Percentiles rank a stretch among this genome's conserved stretches.
These are phyloP conservation scores for Amborella trichopoda DNA, from an alignment of 164 flowering plant species.

Conservation along the genomic window DNA sequence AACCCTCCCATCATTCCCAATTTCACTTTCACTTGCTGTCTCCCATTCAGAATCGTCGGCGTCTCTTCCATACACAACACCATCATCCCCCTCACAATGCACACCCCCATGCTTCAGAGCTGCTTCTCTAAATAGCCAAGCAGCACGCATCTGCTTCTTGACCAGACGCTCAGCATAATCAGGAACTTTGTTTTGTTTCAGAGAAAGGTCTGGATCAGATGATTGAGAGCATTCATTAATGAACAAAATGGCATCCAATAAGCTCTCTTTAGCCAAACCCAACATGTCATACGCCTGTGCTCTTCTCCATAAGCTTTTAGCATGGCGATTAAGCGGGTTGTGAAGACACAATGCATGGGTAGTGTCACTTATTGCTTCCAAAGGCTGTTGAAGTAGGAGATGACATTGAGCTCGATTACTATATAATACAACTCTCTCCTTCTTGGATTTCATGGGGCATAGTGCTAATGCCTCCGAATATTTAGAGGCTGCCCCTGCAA, in stretches of 20 bases:
- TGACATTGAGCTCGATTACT: constrained; percentile 97
- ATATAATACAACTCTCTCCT: constrained; percentile 83
- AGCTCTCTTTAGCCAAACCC: constrained; percentile 91
- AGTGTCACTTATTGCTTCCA: constrained; percentile 92
- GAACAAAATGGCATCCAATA: constrained; percentile 89
- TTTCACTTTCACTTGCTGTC: constrained; percentile 96
- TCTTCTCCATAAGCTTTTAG: constrained; percentile 95
- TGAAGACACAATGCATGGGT: constrained; percentile 91
- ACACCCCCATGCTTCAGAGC: constrained; percentile 82
- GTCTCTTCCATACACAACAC: constrained; percentile 59
- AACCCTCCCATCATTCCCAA: constrained; percentile 71
- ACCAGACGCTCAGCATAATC: constrained; percentile 95
- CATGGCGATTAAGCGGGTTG: constrained; percentile 89
- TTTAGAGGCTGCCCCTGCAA: constrained; percentile 86
- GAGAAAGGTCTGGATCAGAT: constrained; percentile 74
- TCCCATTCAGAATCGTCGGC: constrained; percentile 98
- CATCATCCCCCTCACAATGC: constrained; percentile 53
- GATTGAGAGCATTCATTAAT: constrained; percentile 95
- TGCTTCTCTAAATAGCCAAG: constrained; percentile 96
- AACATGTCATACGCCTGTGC: constrained; percentile 99
- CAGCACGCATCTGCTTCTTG: constrained; percentile 98
- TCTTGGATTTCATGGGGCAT: constrained; percentile 84
- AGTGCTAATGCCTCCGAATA: constrained; percentile 86
- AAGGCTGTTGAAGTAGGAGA: constrained; percentile 83
- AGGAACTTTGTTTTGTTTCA: constrained; percentile 90